Conservation (phyloP, 192 early-diverging fungal species). For the Coemansia reversa region DNA sequence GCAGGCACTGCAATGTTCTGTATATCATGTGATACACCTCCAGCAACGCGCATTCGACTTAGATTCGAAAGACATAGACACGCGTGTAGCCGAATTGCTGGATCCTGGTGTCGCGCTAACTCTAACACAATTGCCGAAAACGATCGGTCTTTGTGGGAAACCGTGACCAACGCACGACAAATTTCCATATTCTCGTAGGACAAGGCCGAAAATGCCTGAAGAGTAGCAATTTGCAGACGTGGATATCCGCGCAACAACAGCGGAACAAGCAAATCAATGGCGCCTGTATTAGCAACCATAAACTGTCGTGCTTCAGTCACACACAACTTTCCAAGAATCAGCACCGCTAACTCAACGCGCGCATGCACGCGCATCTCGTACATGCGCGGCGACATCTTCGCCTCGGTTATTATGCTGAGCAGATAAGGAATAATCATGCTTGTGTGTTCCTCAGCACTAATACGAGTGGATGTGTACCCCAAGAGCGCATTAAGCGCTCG, state of each 20-base stretch:
- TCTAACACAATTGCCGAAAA: conserved; percentile 24
- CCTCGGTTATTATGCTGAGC: conserved; percentile 35
- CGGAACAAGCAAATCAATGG: conserved; percentile 32
- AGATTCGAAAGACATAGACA: conserved; percentile 44
- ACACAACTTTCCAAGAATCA: conserved; percentile 45
- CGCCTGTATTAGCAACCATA: conserved; percentile 43
- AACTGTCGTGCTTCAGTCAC: conserved; percentile 47
- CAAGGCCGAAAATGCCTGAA: conserved; percentile 40
- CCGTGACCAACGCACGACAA: conserved; percentile 23
- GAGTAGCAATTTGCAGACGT: conserved; percentile 37
- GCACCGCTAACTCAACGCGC: conserved; percentile 44
- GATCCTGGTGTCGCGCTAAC: conserved; percentile 31
- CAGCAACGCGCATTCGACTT: conserved; percentile 36
- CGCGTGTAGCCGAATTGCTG: conserved; percentile 34
- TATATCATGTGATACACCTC: conserved; percentile 16
- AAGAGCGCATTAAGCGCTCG: conserved; percentile 52
- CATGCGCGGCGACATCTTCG: conserved; percentile 9
- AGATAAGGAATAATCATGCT: conserved; percentile 27
- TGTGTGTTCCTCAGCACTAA: conserved; percentile 26
- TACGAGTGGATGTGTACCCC: conserved; percentile 23
- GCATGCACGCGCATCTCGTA: conserved; percentile 36
- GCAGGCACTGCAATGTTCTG: conserved; percentile 41
- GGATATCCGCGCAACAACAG: conserved; percentile 27
- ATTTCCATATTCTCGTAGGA: conserved; percentile 52
- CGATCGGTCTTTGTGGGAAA: conserved; percentile 9